Evolutionary conservation across 2,329 filamentous ascomycete species (phyloP).

Genomic region (Chrysoporthe cubensis): DNA sequence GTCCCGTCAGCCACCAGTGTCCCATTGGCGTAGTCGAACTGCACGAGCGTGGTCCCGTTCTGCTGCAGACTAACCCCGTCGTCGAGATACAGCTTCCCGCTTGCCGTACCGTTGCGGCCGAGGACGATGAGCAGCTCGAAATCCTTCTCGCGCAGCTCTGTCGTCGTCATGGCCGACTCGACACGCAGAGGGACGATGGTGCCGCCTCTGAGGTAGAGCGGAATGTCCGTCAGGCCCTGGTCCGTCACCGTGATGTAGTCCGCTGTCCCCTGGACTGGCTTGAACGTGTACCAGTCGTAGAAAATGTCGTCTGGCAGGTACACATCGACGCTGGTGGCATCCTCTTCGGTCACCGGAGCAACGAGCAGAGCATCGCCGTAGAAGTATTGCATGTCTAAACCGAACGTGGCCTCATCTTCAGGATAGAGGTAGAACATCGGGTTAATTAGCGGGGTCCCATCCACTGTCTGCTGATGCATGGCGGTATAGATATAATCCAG

Average conservation of each 20-base stretch:
- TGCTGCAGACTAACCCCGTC: slow-evolving; percentile 73
- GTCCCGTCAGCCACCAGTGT: slow-evolving; percentile 54
- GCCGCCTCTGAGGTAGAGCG: slow-evolving; percentile 70
- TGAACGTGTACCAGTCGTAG: slow-evolving; percentile 57
- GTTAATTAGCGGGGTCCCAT: slow-evolving; percentile 67
- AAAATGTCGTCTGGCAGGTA: slow-evolving; percentile 54
- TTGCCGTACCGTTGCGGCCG: slow-evolving; percentile 62
- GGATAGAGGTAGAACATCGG: slow-evolving; percentile 74
- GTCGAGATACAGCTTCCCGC: slow-evolving; percentile 74
- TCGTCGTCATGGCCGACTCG: slow-evolving; percentile 64
- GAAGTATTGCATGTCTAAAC: slow-evolving; percentile 52
- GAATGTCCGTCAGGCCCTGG: slow-evolving; percentile 56
- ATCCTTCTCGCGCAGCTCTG: slow-evolving; percentile 62
- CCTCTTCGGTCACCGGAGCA: slow-evolving; percentile 49
- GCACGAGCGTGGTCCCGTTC: slow-evolving; percentile 56
- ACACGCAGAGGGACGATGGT: slow-evolving; percentile 65
- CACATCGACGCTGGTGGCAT: slow-evolving; percentile 47
- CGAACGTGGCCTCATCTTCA: slow-evolving; percentile 45
- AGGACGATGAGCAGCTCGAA: slow-evolving; percentile 76
- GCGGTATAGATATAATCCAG: slow-evolving; percentile 78
- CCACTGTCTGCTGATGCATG: slow-evolving; percentile 61
- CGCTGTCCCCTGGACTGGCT: slow-evolving; percentile 46
- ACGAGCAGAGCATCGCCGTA: slow-evolving; percentile 50
- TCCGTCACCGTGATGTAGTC: slow-evolving; percentile 42
- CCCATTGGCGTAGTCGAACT: slow-evolving; percentile 61